phyloP scores from a whole-genome alignment of 2,329 filamentous ascomycete genomes.

The Fusarium sp. region DNA sequence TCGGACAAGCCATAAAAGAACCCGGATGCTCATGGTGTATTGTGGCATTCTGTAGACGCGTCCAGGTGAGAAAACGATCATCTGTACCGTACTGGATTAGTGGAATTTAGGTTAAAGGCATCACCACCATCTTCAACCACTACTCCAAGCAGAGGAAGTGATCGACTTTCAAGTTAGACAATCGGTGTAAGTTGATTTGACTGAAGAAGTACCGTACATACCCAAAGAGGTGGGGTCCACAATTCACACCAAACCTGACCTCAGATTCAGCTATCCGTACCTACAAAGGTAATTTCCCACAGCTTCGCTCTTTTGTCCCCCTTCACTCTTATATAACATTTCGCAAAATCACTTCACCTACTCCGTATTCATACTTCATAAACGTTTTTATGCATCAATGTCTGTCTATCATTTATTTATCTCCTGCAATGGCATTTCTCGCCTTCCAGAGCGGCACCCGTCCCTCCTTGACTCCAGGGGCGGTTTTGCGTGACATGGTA shows the following conservation, averaged over 20 bases:
- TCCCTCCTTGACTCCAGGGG: conserved; percentile 22
- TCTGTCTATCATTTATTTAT: conserved; percentile 32
- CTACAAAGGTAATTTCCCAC: conserved; percentile 5
- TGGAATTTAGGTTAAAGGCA: no score
- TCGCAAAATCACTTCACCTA: not conserved
- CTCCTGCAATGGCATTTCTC: conserved; percentile 4
- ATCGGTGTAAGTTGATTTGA: conserved; percentile 31
- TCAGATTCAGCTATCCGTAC: no score
- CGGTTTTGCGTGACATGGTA: conserved; percentile 22
- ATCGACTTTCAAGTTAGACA: conserved; percentile 6
- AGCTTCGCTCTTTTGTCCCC: conserved; percentile 3
- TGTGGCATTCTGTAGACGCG: not conserved
- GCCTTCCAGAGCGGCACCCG: conserved; percentile 15
- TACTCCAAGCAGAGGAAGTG: not conserved
- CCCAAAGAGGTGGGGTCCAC: conserved; percentile 31
- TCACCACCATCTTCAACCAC: not conserved
- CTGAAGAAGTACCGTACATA: not conserved
- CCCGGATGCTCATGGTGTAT: not conserved
- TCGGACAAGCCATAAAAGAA: no score
- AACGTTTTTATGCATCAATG: conserved; percentile 19
- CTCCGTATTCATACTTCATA: conserved; percentile 3
- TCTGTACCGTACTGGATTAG: not conserved
- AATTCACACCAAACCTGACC: not conserved
- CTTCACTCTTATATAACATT: not conserved
- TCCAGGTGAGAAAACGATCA: no score